Percentiles rank a stretch among this genome's conserved stretches.
Evolutionary conservation across 139 green algal genomes (phyloP).

Genomic region (Chlamydomonas schloesseri): DNA sequence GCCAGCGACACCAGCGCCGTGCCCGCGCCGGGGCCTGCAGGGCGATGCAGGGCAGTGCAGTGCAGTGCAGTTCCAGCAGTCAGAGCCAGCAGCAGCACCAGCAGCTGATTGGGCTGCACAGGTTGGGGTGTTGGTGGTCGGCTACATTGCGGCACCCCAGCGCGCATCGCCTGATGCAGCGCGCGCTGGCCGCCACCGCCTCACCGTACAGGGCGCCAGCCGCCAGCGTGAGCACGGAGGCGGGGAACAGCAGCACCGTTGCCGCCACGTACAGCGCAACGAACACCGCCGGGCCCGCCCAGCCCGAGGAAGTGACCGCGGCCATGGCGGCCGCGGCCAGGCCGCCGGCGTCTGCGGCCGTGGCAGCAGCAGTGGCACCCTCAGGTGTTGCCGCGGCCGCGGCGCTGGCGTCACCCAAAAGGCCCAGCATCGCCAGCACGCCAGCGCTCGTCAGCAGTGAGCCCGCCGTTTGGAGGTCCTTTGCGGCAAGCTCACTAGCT

Average conservation of each 20-base stretch:
- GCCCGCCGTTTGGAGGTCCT: no score
- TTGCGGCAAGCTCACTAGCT: no score
- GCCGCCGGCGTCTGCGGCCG: not conserved
- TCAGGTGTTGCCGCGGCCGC: not conserved
- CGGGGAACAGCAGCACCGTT: conserved; percentile 82
- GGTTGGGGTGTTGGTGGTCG: no score
- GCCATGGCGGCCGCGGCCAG: not conserved
- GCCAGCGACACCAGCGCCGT: conserved; percentile 75
- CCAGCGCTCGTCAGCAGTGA: not conserved
- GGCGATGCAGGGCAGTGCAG: no score
- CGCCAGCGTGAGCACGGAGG: conserved; percentile 77
- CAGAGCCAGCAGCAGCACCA: no score
- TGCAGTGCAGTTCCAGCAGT: no score
- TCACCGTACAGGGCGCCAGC: conserved; percentile 83
- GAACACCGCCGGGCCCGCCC: conserved; percentile 68
- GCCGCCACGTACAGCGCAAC: conserved; percentile 67
- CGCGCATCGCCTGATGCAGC: no score
- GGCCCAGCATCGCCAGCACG: not conserved
- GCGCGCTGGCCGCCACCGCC: no score
- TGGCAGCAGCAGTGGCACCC: not conserved
- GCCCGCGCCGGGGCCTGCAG: conserved; percentile 69
- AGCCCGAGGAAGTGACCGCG: conserved; percentile 45
- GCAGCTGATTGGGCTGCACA: no score
- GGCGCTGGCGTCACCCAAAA: not conserved
- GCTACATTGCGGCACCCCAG: no score